phyloP scores from a whole-genome alignment of 2,329 filamentous ascomycete genomes.

The Stachybotrys chlorohalonatus region DNA sequence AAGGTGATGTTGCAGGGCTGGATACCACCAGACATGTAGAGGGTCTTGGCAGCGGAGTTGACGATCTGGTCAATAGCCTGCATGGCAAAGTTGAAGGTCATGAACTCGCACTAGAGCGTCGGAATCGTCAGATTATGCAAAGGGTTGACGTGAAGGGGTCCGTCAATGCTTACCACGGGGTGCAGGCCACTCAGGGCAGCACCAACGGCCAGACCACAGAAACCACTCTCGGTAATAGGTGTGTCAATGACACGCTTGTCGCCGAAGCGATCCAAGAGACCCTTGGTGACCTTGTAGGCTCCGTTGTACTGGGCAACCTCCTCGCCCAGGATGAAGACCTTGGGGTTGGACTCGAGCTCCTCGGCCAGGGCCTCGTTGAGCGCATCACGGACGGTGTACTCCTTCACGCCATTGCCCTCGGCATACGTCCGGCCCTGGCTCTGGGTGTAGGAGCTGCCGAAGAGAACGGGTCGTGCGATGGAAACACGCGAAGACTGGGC shows the following conservation, averaged over 20 bases:
- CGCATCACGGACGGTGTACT: conserved; percentile 94
- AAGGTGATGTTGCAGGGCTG: conserved; percentile 99
- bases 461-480: conserved; percentile 26
- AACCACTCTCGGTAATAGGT: conserved; percentile 96
- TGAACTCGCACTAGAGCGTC: conserved; percentile 78
- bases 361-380: conserved; percentile 96
- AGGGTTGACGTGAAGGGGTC: background rate
- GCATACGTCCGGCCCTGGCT: conserved; percentile 46
- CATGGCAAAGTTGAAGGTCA: conserved; percentile 99
- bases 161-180: conserved; percentile 64
- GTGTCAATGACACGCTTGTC: conserved; percentile 97
- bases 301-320: conserved; percentile 99
- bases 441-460: conserved; percentile 23
- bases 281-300: conserved; percentile 99
- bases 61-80: conserved; percentile 99
- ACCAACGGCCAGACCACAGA: conserved; percentile 86
- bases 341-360: conserved; percentile 88
- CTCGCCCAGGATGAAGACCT: conserved; percentile 94
- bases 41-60: conserved; percentile 97
- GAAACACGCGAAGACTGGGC: conserved; percentile 27
- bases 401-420: conserved; percentile 59
- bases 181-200: conserved; percentile 90
- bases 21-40: conserved; percentile 99
- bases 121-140: conserved; percentile 2
- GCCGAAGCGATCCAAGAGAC: conserved; percentile 91